Evolutionary conservation across 1,284 basidiomycete species (phyloP).

Genomic region (Meripilus lineatus): DNA sequence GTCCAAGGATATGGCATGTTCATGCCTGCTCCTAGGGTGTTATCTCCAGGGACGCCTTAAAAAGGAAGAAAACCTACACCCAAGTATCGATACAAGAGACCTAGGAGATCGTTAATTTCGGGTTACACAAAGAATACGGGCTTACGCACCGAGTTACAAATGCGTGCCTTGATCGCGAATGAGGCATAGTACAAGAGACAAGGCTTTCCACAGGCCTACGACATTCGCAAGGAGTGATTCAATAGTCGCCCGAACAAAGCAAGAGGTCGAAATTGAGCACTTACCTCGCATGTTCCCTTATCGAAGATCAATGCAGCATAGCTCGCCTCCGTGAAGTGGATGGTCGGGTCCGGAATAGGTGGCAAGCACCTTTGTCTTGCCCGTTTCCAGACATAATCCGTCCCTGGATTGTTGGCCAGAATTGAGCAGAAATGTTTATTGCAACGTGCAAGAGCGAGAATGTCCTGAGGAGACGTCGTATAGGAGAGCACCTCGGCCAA

Average conservation of each 20-base stretch:
- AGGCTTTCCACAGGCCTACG: too few relatives aligned
- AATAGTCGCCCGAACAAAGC: slow-evolving; percentile 24
- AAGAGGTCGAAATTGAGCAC: too few relatives aligned
- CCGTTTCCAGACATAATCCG: slow-evolving; percentile 59
- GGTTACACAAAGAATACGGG: too few relatives aligned
- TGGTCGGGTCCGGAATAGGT: slow-evolving; percentile 43
- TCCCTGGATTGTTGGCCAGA: slow-evolving; percentile 36
- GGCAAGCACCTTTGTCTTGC: slow-evolving; percentile 20
- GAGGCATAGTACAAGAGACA: slow-evolving; percentile 21
- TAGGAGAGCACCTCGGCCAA: slow-evolving; percentile 39
- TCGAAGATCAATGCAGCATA: slow-evolving; percentile 63
- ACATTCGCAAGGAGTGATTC: too few relatives aligned
- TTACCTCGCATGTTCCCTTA: slow-evolving; percentile 50
- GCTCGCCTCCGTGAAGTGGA: slow-evolving; percentile 35
- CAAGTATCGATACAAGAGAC: too few relatives aligned
- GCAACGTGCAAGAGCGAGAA: slow-evolving; percentile 45
- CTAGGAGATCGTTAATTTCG: too few relatives aligned
- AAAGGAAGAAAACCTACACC: too few relatives aligned
- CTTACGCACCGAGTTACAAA: slow-evolving; percentile 21
- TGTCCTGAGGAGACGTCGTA: slow-evolving; percentile 33
- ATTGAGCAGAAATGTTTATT: slow-evolving; percentile 43
- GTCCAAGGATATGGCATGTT: too few relatives aligned
- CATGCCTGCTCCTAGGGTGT: too few relatives aligned
- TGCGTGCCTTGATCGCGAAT: slow-evolving; percentile 16
- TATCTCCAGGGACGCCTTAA: too few relatives aligned